Evolutionary conservation across 225 moss, liverwort and hornwort genomes (phyloP), one percentile per base, ranked within the genome.

Genomic region (Marchantia paleacea): DNA sequence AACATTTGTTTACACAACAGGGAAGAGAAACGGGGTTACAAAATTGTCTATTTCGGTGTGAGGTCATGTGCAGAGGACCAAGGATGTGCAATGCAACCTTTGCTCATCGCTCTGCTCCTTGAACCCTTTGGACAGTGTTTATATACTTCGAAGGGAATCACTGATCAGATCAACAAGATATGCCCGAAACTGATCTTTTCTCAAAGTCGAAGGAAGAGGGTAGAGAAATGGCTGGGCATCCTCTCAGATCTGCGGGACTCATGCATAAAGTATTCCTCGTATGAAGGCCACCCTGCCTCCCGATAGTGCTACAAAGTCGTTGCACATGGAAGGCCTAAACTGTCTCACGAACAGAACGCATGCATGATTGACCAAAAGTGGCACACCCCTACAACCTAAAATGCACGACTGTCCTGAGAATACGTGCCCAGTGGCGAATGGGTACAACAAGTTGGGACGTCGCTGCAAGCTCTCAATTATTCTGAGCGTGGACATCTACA

Each of bases 401-500:
- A 31, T 49, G 69, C 75, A 75, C 25, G 24, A 69, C 81, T 69
- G 68, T 68, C 52, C 74, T 78, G 50, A 73, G 7, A 58, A 76
- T 39, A 72, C 61, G 69, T 16, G 29, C 60, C 31, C 62, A 61
- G 55, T 55, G 64, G 47, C 51, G 60, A 79, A 53, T 79, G 68
- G 61, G 73, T 51, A 52, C 53, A 73, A 79, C 24, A 75, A 75
- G 31, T 39, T 69, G 61, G 60, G 62, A 84, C 57, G 67, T 73
- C 66, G 82, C 79, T 72, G 57, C 80, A 54, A 78, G 80, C 85
- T 82, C 78, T 75, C 65, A 55, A 78, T 79, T 78, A 83, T 72
- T 76, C 55, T 65, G 71, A 75, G 81, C 79, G 77, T 81, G 30
- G 26, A 81, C 83, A 83, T 86, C 86, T 83, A 86, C 83, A 72